phyloP scores from a whole-genome alignment of 495 filamentous ascomycete species.

The Daldinia vernicosa region DNA sequence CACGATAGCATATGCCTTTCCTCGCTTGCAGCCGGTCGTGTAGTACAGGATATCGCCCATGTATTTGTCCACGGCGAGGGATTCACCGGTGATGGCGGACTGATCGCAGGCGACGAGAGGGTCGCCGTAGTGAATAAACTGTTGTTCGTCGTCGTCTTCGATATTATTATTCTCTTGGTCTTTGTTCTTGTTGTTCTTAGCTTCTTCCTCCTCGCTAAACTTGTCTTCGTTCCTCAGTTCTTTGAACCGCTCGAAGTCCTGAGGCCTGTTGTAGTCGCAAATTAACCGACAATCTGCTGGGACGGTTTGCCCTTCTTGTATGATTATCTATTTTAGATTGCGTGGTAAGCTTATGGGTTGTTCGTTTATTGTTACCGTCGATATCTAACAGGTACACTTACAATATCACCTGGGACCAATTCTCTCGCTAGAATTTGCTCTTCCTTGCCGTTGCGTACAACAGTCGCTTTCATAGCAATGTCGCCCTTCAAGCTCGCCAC shows the following conservation, averaged over 20 bases:
- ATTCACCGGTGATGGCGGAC: conserved; percentile 91
- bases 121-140: conserved; percentile 76
- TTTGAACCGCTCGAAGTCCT: conserved; percentile 76
- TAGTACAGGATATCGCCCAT: conserved; percentile 79
- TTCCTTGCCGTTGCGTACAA: conserved; percentile 76
- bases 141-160: conserved; percentile 82
- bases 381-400: conserved; percentile 52
- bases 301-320: conserved; percentile 80
- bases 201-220: conserved; percentile 58
- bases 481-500: conserved; percentile 83
- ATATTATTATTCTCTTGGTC: conserved; percentile 66
- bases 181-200: conserved; percentile 38
- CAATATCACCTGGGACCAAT: conserved; percentile 82
- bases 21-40: conserved; percentile 88
- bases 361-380: not conserved
- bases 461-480: conserved; percentile 80
- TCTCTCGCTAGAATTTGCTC: conserved; percentile 80
- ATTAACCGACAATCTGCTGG: conserved; percentile 80
- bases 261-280: conserved; percentile 75
- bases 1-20: conserved; percentile 79
- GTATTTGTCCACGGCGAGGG: conserved; percentile 87
- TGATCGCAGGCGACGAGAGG: conserved; percentile 89
- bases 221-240: conserved; percentile 67
- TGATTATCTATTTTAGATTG: conserved; percentile 56
- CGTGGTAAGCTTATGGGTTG: conserved; percentile 1